These are phyloP conservation scores for Tuber melanosporum DNA, from an alignment of 495 filamentous ascomycete genomes.

Conservation along the genomic window DNA sequence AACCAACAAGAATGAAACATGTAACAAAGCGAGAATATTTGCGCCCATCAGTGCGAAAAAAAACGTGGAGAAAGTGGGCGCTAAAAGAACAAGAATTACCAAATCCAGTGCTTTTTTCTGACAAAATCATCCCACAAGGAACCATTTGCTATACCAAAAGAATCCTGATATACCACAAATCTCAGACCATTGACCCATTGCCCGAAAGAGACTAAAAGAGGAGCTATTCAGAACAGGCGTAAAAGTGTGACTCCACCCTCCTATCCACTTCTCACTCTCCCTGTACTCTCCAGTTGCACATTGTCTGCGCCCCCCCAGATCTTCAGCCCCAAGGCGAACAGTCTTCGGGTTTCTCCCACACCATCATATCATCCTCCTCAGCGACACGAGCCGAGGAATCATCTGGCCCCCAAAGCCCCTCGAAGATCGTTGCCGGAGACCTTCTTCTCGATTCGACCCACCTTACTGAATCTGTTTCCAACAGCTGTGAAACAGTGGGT, in stretches of 20 bases:
- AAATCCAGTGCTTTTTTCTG: constrained; percentile 13
- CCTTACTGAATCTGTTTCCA: constrained; percentile 59
- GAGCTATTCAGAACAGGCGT: constrained; percentile 26
- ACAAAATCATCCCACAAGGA: constrained; percentile 10
- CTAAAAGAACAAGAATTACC: constrained; percentile 11
- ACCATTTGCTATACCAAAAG: constrained; percentile 21
- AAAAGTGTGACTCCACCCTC: constrained; percentile 27
- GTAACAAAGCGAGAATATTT: constrained; percentile 17
- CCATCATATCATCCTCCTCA: constrained; percentile 30
- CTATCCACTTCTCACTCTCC: constrained; percentile 23
- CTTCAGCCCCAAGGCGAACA: not conserved
- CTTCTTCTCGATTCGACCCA: constrained; percentile 71
- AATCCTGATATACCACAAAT: constrained; percentile 13
- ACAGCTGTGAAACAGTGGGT: constrained; percentile 65
- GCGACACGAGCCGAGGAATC: constrained; percentile 14
- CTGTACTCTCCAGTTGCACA: constrained; percentile 20
- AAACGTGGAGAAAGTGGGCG: constrained; percentile 22
- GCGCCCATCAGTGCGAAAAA: constrained; percentile 9
- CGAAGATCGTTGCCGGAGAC: constrained; percentile 82
- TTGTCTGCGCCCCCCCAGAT: constrained; percentile 3
- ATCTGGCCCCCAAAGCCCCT: constrained; percentile 90
- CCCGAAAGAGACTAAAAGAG: constrained; percentile 20
- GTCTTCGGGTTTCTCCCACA: not conserved
- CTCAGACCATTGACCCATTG: constrained; percentile 8
- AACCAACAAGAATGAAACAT: constrained; percentile 20